Evolutionary conservation across 1,139 yeast species (phyloP).

Genomic region (Blastobotrys raffinosifermentans): DNA sequence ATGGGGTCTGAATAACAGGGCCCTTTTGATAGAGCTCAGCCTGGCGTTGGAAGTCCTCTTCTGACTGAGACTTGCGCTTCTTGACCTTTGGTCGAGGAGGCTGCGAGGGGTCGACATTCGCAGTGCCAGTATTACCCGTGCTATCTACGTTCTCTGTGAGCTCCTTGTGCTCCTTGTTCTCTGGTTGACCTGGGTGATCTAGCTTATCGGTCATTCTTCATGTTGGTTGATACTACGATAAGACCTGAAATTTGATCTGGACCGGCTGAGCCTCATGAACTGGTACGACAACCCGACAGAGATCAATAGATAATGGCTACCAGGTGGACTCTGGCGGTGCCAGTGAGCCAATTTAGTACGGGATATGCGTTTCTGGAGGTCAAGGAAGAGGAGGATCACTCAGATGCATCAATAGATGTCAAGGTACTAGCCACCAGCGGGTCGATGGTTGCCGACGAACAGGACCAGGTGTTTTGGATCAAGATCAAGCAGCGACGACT

Average conservation of each 20-base stretch:
- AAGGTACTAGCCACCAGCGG: not conserved
- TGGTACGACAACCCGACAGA: no score
- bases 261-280: no score
- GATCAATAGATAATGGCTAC: not conserved
- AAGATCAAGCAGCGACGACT: conserved; percentile 2
- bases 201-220: no score
- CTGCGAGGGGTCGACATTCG: no score
- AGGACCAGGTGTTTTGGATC: not conserved
- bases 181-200: no score
- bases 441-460: not conserved
- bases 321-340: not conserved
- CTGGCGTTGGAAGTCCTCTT: conserved; percentile 29
- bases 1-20: conserved; percentile 24
- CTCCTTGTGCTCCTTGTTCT: no score
- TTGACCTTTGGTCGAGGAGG: conserved; percentile 10
- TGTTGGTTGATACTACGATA: no score
- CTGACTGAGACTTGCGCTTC: conserved; percentile 30
- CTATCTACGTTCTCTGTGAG: no score
- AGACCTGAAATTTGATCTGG: no score
- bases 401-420: not conserved
- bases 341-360: not conserved
- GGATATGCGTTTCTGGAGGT: conserved; percentile 1
- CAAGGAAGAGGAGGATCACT: not conserved
- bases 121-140: no score
- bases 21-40: conserved; percentile 25